Evolutionary conservation across 495 filamentous ascomycete species (phyloP).

Genomic region (Aspergillus panamensis): DNA sequence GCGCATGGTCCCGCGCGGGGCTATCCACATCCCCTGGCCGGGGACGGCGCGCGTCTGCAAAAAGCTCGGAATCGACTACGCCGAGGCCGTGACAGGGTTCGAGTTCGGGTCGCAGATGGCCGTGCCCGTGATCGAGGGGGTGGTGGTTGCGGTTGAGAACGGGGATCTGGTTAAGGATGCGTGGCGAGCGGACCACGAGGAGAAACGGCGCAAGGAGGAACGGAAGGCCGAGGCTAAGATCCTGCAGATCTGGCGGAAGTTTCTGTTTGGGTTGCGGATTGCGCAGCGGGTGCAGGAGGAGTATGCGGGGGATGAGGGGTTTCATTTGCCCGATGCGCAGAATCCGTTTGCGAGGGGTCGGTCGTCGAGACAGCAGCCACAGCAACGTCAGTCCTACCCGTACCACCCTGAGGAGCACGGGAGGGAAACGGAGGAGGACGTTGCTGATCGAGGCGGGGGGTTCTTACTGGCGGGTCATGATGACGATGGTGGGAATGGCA

Average conservation of each 20-base stretch:
- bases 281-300: conserved; percentile 73
- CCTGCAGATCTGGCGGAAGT: conserved; percentile 78
- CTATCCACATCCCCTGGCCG: conserved; percentile 75
- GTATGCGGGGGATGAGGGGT: conserved; percentile 58
- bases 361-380: conserved; percentile 10
- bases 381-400: conserved; percentile 2
- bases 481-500: conserved; percentile 15
- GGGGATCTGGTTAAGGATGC: conserved; percentile 72
- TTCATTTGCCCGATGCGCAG: conserved; percentile 28
- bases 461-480: conserved; percentile 15
- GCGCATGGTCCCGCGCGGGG: conserved; percentile 84
- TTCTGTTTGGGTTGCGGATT: conserved; percentile 80
- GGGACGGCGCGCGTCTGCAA: conserved; percentile 78
- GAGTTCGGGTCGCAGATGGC: conserved; percentile 93
- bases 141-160: conserved; percentile 81
- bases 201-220: conserved; percentile 73
- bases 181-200: conserved; percentile 76
- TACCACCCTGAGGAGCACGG: neutral
- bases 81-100: conserved; percentile 94
- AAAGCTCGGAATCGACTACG: conserved; percentile 79
- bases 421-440: conserved; percentile 20
- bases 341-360: conserved; percentile 39
- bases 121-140: conserved; percentile 84
- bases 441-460: conserved; percentile 25
- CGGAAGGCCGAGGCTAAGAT: conserved; percentile 74